Evolutionary conservation across 371 early-diverging fungal genomes (phyloP), one percentile per base, ranked within the genome.

Genomic region (Mortierella sp.): DNA sequence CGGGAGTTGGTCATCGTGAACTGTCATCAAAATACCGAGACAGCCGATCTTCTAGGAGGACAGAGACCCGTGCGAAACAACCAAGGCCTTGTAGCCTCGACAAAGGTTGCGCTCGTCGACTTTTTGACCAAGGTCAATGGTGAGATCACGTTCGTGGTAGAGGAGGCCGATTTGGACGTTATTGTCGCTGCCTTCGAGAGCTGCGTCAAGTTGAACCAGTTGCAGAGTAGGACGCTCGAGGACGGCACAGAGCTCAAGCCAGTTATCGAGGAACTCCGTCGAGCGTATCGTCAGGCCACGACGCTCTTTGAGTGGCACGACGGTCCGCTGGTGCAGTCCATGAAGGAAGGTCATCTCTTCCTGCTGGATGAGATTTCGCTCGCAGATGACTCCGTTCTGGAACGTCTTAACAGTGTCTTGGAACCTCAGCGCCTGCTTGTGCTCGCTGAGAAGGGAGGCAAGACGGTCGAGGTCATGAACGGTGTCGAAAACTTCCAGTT

Each of bases 331-430:
- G 91, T 98, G 14, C 89, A 92, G 71, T 92, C 99, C 9, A 90
- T 99, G 94, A 91, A 91, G 65, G 78, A 87, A n/a, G 99, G 99
- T n/a, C 86, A 93, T 27, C 81, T 92, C 56, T 98, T 99, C 79
- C 84, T 99, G 64, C 86, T 99, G 50, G 99, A 99, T 86, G 99
- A 99, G 88, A 99, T 99, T 14, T 99, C 99, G 19, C 85, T 99
- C 41, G 99, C 99, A 3, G 99, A 99, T 59, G 99, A 99, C 81
- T 97, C 99, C 15, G 99, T 99, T 1, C 82, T 99, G 19, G 99
- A 99, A 85, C 91, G 99, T 60, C 86, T 99, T 34, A 99, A 99
- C 86, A 92, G 92, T 69, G 96, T 99, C 0, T 84, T 99, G 5
- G 99, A 99, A 69, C 94, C 99, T 2, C 86, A 91, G 44, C 89